These are phyloP conservation scores for Rhizoclosmatium sp. DNA, from an alignment of 192 early-diverging fungal genomes.

Conservation along the genomic window DNA sequence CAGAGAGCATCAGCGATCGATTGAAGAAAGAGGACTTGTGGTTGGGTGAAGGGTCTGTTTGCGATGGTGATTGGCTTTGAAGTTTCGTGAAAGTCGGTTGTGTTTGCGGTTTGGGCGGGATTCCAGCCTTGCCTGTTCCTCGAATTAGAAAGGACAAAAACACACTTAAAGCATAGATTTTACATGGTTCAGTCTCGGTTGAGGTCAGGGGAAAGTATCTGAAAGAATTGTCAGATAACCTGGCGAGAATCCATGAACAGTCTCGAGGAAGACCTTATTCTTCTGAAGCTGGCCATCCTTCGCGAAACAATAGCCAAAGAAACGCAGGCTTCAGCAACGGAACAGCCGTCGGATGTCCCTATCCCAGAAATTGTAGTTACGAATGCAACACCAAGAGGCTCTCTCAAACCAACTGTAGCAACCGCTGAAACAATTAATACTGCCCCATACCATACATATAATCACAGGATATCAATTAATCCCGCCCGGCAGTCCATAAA, in stretches of 20 bases:
- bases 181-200: too few species aligned
- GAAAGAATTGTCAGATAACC: constrained; percentile 1
- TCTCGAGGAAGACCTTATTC: constrained; percentile 9
- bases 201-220: too few species aligned
- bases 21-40: not conserved
- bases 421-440: not conserved
- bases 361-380: not conserved
- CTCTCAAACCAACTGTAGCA: not conserved
- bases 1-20: not conserved
- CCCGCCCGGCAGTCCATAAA: too few species aligned
- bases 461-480: not conserved
- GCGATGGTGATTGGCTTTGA: not conserved
- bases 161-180: too few species aligned
- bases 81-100: not conserved
- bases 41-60: constrained; percentile 4
- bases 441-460: not conserved
- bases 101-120: too few species aligned
- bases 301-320: constrained; percentile 8
- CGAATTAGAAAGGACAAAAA: too few species aligned
- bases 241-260: not conserved
- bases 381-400: not conserved
- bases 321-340: not conserved
- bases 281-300: constrained; percentile 23
- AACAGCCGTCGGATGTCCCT: not conserved
- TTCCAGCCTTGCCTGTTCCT: too few species aligned